Evolutionary conservation across 179 eudicot species (phyloP).

Genomic region (Spinacia oleracea): DNA sequence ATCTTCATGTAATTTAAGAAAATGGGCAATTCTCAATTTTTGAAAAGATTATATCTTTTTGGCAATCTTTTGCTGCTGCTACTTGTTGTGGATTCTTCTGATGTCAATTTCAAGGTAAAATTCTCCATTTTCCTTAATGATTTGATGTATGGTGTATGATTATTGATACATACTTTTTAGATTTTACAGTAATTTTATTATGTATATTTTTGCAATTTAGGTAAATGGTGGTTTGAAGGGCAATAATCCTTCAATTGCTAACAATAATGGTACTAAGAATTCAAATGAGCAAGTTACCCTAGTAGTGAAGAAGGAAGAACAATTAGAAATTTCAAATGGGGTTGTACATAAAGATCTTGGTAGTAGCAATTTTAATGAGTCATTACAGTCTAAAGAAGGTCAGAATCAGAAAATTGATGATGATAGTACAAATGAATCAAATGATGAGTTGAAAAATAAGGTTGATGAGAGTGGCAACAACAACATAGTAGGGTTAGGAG

Average conservation of each 20-base stretch:
- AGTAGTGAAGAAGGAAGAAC: slow-evolving; percentile 27
- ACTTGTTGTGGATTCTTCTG: slow-evolving; percentile 18
- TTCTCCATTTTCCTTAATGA: neutral
- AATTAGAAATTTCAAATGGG: slow-evolving; percentile 22
- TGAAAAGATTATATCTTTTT: slow-evolving; percentile 29
- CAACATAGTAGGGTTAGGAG: slow-evolving; percentile 20
- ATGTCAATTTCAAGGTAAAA: slow-evolving; percentile 37
- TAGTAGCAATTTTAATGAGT: slow-evolving; percentile 24
- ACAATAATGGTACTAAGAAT: slow-evolving; percentile 15
- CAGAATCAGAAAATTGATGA: slow-evolving; percentile 22
- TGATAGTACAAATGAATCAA: slow-evolving; percentile 12
- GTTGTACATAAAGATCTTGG: slow-evolving; percentile 18
- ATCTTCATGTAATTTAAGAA: neutral
- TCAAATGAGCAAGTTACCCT: slow-evolving; percentile 22
- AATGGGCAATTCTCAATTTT: slow-evolving; percentile 26
- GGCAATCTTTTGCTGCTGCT: slow-evolving; percentile 35
- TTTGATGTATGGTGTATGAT: neutral
- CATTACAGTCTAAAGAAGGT: slow-evolving; percentile 23
- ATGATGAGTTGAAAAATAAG: slow-evolving; percentile 16
- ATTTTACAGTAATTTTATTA: neutral
- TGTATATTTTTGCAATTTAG: slow-evolving; percentile 27
- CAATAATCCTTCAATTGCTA: slow-evolving; percentile 11
- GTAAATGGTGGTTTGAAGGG: slow-evolving; percentile 30
- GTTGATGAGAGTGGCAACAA: slow-evolving; percentile 21
- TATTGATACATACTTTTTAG: neutral